Base-by-base conservation (phyloP, 352 stramenopile species). In the Plasmopara viticola region DNA sequence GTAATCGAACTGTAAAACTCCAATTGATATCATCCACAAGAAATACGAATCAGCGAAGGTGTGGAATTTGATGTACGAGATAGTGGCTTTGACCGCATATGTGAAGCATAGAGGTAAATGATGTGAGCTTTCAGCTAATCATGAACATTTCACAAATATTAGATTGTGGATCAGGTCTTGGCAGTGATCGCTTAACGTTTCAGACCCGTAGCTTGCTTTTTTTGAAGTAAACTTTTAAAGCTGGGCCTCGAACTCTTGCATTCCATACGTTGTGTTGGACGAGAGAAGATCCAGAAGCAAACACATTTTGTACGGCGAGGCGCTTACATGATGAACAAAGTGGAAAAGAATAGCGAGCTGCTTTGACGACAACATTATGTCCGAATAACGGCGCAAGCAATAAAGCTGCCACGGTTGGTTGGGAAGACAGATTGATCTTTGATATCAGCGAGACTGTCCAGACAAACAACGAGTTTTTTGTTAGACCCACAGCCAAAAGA, bases 301-400 rank as follows among this genome's bases (percentile, higher is more conserved):
- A 6, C 50, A 54, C 8, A 51, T 37, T 2, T 55, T 44, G 45
- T 74, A 72, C 15, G 61, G 55, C 13, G 45, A 56, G 9, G 68
- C 68, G 9, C 70, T 58, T n/a, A 69, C 44, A 49, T 56, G 40
- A 12, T 47, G 42, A 7, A 86, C 48, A 35, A 86, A 84, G 34
- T 66, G 55, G 33, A 64, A 67, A 9, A 86, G 46, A 13, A 86
- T 66, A 7, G 62, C 66, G 25, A 86, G 51, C 10, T 78, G 68
- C 56, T 86, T 86, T 39, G 70, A 72, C 44, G 68, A 66, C 41
- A 58, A 59, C 48, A 82, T 65, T 6, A 66, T 62, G 40, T 60
- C 56, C 7, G 33, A 48, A 40, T 86, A 60, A 5, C 48, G 44
- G 18, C 60, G n/a, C n/a, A n/a, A n/a, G n/a, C n/a, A n/a, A n/a